A percentile compares a stretch with the other conserved stretches of the same genome.
phyloP scores from a whole-genome alignment of 805 yeast genomes.

The Saccharomycopsis oosterbeekiorum region DNA sequence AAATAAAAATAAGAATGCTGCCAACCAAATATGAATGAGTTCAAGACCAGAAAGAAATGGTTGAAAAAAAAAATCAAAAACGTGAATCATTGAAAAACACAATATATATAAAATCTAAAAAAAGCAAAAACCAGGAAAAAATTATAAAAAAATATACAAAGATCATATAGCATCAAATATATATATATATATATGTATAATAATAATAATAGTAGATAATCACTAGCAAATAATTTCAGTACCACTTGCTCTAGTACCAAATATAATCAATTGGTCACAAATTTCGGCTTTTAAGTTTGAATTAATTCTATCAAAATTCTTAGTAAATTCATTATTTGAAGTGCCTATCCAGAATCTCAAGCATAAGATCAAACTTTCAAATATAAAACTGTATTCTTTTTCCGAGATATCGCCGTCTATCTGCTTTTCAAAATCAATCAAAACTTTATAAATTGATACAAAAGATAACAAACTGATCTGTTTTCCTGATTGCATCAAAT shows the following conservation, averaged over 20 bases:
- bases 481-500: not conserved
- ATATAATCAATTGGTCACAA: constrained; percentile 24
- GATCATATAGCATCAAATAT: not conserved
- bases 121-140: too few relatives aligned
- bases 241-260: constrained; percentile 22
- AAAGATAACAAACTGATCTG: constrained; percentile 13
- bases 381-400: not conserved
- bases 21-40: too few relatives aligned
- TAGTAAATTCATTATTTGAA: constrained; percentile 18
- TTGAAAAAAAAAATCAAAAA: too few relatives aligned
- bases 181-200: not conserved
- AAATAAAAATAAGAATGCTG: too few relatives aligned
- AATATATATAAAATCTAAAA: too few relatives aligned
- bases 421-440: constrained; percentile 7
- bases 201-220: not conserved
- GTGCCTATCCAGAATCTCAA: constrained; percentile 27
- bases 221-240: not conserved
- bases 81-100: too few relatives aligned
- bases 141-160: too few relatives aligned
- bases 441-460: constrained; percentile 9
- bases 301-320: constrained; percentile 21
- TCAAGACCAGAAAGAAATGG: too few relatives aligned
- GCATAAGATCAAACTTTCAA: constrained; percentile 21
- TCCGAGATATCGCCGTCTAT: not conserved
- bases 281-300: constrained; percentile 24